These are phyloP conservation scores for Lecanicillium sp. DNA, from an alignment of 2,329 filamentous ascomycete genomes.

Conservation along the genomic window DNA sequence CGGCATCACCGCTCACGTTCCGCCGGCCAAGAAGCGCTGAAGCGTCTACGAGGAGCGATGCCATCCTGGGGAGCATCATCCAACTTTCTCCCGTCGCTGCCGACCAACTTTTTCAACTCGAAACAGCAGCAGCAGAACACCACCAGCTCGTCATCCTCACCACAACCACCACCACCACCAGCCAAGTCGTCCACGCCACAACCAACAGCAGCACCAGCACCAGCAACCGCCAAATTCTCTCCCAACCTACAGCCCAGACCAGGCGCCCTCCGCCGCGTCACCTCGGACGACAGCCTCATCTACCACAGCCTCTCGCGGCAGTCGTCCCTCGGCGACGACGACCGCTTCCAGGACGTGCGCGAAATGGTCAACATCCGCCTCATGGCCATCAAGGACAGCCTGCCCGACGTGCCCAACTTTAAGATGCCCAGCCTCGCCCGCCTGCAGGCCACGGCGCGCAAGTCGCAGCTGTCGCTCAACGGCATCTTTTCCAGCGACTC, in stretches of 20 bases:
- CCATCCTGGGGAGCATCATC: slow-evolving; percentile 37
- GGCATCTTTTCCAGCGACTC: slow-evolving; percentile 19
- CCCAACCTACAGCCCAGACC: slow-evolving; percentile 13
- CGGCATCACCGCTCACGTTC: slow-evolving; percentile 46
- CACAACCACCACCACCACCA: slow-evolving; percentile 12
- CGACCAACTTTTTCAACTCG: slow-evolving; percentile 13
- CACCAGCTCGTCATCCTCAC: no score
- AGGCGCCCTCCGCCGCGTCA: slow-evolving; percentile 23
- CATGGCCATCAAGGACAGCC: slow-evolving; percentile 84
- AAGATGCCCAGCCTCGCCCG: slow-evolving; percentile 58
- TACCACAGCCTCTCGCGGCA: slow-evolving; percentile 68
- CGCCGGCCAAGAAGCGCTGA: slow-evolving; percentile 48
- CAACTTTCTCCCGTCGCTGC: slow-evolving; percentile 33
- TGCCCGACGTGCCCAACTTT: slow-evolving; percentile 71
- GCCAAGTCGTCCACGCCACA: slow-evolving; percentile 11
- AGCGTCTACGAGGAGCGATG: slow-evolving; percentile 47
- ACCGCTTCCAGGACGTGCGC: slow-evolving; percentile 69
- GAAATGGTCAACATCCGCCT: slow-evolving; percentile 83
- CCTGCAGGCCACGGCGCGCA: slow-evolving; percentile 28
- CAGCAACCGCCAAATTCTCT: background rate
- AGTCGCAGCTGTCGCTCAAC: slow-evolving; percentile 24
- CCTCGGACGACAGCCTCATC: slow-evolving; percentile 65
- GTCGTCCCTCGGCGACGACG: slow-evolving; percentile 79
- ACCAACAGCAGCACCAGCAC: slow-evolving; percentile 3
- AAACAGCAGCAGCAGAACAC: no score